Conservation (phyloP, 192 early-diverging fungal species). For the Coemansia sp. region DNA sequence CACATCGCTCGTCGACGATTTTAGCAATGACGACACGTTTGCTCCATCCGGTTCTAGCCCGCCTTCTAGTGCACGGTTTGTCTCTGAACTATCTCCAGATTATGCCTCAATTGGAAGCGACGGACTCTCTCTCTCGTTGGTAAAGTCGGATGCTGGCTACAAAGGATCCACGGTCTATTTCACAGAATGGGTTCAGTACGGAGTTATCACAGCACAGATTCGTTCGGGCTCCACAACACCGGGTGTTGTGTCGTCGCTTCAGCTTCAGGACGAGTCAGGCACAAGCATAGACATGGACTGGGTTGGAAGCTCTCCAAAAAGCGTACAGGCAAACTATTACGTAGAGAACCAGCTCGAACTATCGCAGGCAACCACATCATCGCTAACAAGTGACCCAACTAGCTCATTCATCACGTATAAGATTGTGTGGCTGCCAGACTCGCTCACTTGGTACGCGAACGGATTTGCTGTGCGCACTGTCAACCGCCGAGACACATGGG, state of each 20-base stretch:
- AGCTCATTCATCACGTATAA: constrained; percentile 57
- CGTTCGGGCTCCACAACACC: constrained; percentile 56
- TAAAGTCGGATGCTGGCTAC: constrained; percentile 45
- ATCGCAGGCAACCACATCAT: constrained; percentile 15
- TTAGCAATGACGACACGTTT: constrained; percentile 16
- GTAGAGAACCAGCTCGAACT: constrained; percentile 48
- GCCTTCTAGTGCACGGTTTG: constrained; percentile 40
- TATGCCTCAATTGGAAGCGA: constrained; percentile 46
- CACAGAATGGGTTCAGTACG: constrained; percentile 60
- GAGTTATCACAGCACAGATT: constrained; percentile 57
- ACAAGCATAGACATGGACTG: constrained; percentile 67
- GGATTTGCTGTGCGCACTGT: constrained; percentile 57
- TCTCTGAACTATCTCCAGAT: constrained; percentile 56
- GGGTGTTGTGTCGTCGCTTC: constrained; percentile 63
- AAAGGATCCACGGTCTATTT: constrained; percentile 49
- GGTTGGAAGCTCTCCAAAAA: constrained; percentile 56
- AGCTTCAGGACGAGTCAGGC: constrained; percentile 56
- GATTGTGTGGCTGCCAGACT: constrained; percentile 63
- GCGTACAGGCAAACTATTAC: constrained; percentile 65
- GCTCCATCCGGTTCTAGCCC: not conserved
- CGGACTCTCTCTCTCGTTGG: constrained; percentile 48
- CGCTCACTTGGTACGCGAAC: constrained; percentile 60
- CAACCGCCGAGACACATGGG: constrained; percentile 51
- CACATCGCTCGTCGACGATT: constrained; percentile 13
- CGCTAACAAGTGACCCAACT: constrained; percentile 37